Evolutionary conservation across 352 stramenopile species (phyloP).

Genomic region (Phytophthora vignae): DNA sequence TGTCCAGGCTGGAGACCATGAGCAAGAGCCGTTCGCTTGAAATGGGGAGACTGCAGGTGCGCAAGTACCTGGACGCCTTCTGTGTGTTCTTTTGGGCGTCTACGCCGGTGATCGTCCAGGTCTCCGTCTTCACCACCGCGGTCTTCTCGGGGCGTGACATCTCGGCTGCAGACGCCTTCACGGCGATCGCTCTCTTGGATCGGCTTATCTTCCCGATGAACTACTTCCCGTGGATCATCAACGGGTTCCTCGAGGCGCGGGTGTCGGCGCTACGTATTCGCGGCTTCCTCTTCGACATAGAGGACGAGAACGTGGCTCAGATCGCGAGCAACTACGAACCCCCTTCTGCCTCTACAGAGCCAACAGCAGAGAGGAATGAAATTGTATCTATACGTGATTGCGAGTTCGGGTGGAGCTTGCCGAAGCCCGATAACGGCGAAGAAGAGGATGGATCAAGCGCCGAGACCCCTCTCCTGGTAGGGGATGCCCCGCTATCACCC

Average conservation of each 20-base stretch:
- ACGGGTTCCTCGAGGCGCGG: conserved; percentile 85
- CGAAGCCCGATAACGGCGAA: not conserved
- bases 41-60: conserved; percentile 68
- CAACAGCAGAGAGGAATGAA: not conserved
- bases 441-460: conserved; percentile 13
- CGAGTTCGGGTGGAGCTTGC: conserved; percentile 38
- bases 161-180: conserved; percentile 85
- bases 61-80: conserved; percentile 91
- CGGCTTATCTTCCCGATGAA: conserved; percentile 93
- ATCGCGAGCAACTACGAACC: not conserved
- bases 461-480: conserved; percentile 32
- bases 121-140: conserved; percentile 82
- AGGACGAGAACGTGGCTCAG: not conserved
- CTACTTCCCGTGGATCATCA: conserved; percentile 93
- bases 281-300: conserved; percentile 67
- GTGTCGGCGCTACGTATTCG: conserved; percentile 86
- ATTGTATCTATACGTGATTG: conserved; percentile 39
- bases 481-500: conserved; percentile 4
- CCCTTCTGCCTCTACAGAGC: not conserved
- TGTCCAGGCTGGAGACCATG: conserved; percentile 58
- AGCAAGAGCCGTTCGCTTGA: conserved; percentile 62
- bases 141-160: conserved; percentile 77
- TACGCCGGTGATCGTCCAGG: conserved; percentile 89
- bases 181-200: conserved; percentile 86
- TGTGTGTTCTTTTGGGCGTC: conserved; percentile 94